phyloP scores from a whole-genome alignment of 2,329 filamentous ascomycete species.

The Colletotrichum sojae region DNA sequence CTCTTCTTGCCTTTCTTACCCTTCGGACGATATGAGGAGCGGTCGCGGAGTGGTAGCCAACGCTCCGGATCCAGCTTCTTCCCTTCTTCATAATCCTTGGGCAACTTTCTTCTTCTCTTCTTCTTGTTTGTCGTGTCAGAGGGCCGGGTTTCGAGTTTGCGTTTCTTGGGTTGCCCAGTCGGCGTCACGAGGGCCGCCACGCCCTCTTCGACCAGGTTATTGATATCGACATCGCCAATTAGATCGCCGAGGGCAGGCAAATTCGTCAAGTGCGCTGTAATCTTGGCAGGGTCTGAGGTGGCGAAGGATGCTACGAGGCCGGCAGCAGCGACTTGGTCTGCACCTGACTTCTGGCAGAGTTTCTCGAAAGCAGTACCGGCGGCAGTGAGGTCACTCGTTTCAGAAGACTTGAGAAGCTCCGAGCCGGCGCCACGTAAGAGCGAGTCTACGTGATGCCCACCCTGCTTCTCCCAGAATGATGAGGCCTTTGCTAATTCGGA shows the following conservation, averaged over 20 bases:
- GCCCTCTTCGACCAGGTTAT: conserved; percentile 75
- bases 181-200: conserved; percentile 66
- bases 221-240: conserved; percentile 71
- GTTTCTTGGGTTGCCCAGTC: conserved; percentile 62
- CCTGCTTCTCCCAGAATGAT: conserved; percentile 81
- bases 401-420: conserved; percentile 83
- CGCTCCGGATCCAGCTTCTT: conserved; percentile 91
- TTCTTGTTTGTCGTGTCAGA: conserved; percentile 51
- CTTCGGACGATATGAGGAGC: conserved; percentile 90
- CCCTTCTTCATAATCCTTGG: conserved; percentile 81
- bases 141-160: conserved; percentile 50
- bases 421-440: conserved; percentile 87
- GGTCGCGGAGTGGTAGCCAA: conserved; percentile 92
- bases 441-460: conserved; percentile 62
- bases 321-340: conserved; percentile 79
- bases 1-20: conserved; percentile 93
- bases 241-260: conserved; percentile 76
- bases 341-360: conserved; percentile 75
- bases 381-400: conserved; percentile 74
- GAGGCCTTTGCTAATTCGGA: conserved; percentile 84
- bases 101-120: conserved; percentile 74
- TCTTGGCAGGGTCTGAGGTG: conserved; percentile 69
- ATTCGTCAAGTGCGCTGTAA: conserved; percentile 67
- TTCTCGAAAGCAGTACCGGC: conserved; percentile 86
- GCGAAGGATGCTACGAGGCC: conserved; percentile 90